Base-by-base conservation (phyloP, 495 filamentous ascomycete genomes). In the Talaromyces wortmannii region DNA sequence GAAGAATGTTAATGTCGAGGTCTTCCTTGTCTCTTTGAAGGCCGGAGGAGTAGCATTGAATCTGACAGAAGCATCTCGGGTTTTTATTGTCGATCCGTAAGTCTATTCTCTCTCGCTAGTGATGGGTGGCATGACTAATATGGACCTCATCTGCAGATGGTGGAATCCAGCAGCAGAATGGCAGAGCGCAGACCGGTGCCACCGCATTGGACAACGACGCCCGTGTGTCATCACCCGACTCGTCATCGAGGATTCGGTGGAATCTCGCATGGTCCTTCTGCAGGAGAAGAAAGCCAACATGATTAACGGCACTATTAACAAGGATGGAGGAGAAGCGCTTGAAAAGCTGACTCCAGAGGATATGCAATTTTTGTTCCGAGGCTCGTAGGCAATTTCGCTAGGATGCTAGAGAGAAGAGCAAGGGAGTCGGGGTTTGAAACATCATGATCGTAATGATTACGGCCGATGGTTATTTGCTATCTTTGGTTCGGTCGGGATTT, bases 131-230 rank as follows among this genome's bases (percentile, higher is more conserved):
- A 31, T 50, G 51, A 15, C 58, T 71, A 52, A 73, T 18, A 52
- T 11, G 11, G 8, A 13, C 44, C 45, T n/a, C 3, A 51, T 7
- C 29, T 59, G 17, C 62, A 89, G 85, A 53, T 96, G 91, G 92
- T 96, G 92, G 92, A 97, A 97, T 58, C 92, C 92, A 4, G 91
- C 91, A 17, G 91, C 92, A 5, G 94, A 98, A 77, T 97, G 94
- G 92, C 94, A 98, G 64, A 89, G 85, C 57, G 92, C 92, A 3
- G 94, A 98, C 67, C 86, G 94, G 58, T 96, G 95, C 67, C 94
- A 98, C 72, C 90, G 94, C 45, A 98, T 98, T 58, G 94, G 94
- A 32, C 94, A 97, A 73, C 86, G 83, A 17, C 87, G 94, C 7
- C 91, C 91, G 40, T 97, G 92, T 63, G 88, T 88, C n/a, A 91